Conservation (phyloP, 139 green algal genomes). For the Astrephomene gubernaculifera region DNA sequence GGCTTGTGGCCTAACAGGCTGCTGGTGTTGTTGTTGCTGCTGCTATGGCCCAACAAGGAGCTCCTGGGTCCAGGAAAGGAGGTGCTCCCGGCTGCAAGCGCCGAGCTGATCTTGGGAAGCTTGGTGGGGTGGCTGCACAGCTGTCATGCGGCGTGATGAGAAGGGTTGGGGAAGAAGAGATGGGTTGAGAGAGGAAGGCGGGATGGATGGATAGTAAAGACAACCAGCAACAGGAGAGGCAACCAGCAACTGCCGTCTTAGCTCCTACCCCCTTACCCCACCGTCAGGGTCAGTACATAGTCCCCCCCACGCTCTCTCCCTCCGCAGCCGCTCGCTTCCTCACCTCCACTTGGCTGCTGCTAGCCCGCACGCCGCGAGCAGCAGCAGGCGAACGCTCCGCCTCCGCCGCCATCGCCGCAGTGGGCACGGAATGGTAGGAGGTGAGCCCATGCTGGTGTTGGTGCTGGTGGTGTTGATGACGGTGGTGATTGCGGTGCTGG, state of each 20-base stretch:
- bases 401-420: not conserved
- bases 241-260: too few relatives aligned
- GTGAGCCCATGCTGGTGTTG: not conserved
- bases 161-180: too few relatives aligned
- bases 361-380: not conserved
- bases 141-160: too few relatives aligned
- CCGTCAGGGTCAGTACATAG: not conserved
- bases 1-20: not conserved
- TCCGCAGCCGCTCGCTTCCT: not conserved
- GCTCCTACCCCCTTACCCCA: not conserved
- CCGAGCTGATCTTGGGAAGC: not conserved
- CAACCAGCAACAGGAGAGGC: not conserved
- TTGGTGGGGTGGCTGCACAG: not conserved
- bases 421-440: not conserved
- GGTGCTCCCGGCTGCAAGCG: not conserved
- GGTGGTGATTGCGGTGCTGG: not conserved
- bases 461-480: too few relatives aligned
- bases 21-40: not conserved
- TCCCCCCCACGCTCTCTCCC: not conserved
- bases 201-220: not conserved
- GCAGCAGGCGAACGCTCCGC: too few relatives aligned
- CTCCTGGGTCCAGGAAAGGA: not conserved
- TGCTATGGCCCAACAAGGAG: not conserved
- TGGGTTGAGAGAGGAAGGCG: not conserved
- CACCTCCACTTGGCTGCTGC: slow-evolving; percentile 13